These are phyloP conservation scores for Areca catechu DNA, from an alignment of 176 grass and related monocot genomes.

Conservation along the genomic window DNA sequence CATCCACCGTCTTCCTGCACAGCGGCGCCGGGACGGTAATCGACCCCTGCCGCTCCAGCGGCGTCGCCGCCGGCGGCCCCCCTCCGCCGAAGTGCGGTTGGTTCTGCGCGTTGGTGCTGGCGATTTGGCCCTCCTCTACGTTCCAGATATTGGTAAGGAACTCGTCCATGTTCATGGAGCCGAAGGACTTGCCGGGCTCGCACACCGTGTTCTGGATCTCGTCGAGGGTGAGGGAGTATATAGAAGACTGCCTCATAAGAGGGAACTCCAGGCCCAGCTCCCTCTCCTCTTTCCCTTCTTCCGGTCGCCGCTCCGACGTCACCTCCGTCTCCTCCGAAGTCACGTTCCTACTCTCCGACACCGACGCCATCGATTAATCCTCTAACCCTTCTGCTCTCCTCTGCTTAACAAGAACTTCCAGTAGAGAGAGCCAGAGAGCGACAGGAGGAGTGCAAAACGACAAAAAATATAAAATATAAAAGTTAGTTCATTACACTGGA, in stretches of 20 bases:
- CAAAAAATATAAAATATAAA: too few relatives aligned
- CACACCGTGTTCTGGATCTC: constrained; percentile 76
- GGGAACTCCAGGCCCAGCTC: constrained; percentile 21
- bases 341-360: too few relatives aligned
- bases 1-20: constrained; percentile 81
- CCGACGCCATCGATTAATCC: too few relatives aligned
- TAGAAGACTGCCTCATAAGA: constrained; percentile 43
- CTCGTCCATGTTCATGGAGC: constrained; percentile 99
- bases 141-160: constrained; percentile 96
- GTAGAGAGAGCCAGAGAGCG: too few relatives aligned
- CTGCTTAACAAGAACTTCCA: too few relatives aligned
- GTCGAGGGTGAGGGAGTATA: constrained; percentile 67
- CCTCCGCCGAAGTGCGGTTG: background rate
- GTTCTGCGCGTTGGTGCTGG: background rate
- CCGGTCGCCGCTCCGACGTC: background rate
- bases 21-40: constrained; percentile 46
- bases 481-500: too few relatives aligned
- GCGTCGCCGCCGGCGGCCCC: background rate
- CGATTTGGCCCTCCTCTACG: constrained; percentile 62
- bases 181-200: constrained; percentile 72
- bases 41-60: constrained; percentile 52
- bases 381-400: too few relatives aligned
- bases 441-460: too few relatives aligned
- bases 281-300: background rate
- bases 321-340: too few relatives aligned